These are phyloP conservation scores for Pisolithus sp. DNA, from an alignment of 768 basidiomycete species.

Conservation along the genomic window DNA sequence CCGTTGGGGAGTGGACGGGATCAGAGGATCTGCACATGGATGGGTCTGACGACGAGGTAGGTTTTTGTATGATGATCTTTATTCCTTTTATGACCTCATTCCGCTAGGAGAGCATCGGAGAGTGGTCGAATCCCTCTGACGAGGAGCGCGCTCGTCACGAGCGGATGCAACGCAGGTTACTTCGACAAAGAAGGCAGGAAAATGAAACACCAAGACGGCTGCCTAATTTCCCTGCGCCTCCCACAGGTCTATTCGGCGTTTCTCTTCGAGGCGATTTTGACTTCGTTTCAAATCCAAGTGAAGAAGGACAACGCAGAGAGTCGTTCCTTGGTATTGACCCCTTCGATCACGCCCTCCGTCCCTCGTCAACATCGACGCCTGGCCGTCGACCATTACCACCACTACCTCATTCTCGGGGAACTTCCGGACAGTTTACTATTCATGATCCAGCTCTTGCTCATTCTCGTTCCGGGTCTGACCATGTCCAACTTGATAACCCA, in stretches of 20 bases:
- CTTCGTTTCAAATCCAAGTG: constrained; percentile 81
- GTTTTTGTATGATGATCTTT: constrained; percentile 7
- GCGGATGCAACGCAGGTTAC: constrained; percentile 57
- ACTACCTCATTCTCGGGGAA: constrained; percentile 57
- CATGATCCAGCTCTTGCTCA: constrained; percentile 62
- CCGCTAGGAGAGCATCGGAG: constrained; percentile 64
- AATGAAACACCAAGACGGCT: constrained; percentile 63
- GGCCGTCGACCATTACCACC: constrained; percentile 49
- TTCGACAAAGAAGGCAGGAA: constrained; percentile 40
- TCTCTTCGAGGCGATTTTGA: constrained; percentile 49
- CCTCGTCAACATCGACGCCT: constrained; percentile 37
- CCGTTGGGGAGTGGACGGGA: constrained; percentile 74
- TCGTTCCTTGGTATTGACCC: constrained; percentile 41
- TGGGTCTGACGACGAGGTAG: constrained; percentile 68
- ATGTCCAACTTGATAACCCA: constrained; percentile 29
- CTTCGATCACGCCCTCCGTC: constrained; percentile 40
- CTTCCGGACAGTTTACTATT: constrained; percentile 53
- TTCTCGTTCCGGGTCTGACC: constrained; percentile 44
- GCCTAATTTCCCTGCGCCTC: constrained; percentile 77
- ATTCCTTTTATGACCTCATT: constrained; percentile 5
- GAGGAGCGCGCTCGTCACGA: constrained; percentile 74
- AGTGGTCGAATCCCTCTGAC: constrained; percentile 89
- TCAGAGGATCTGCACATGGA: constrained; percentile 61
- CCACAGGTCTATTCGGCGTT: constrained; percentile 43
- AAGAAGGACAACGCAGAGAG: constrained; percentile 48